These are phyloP conservation scores for Lasiodiplodia theobromae DNA, from an alignment of 2,329 filamentous ascomycete species.

Conservation along the genomic window DNA sequence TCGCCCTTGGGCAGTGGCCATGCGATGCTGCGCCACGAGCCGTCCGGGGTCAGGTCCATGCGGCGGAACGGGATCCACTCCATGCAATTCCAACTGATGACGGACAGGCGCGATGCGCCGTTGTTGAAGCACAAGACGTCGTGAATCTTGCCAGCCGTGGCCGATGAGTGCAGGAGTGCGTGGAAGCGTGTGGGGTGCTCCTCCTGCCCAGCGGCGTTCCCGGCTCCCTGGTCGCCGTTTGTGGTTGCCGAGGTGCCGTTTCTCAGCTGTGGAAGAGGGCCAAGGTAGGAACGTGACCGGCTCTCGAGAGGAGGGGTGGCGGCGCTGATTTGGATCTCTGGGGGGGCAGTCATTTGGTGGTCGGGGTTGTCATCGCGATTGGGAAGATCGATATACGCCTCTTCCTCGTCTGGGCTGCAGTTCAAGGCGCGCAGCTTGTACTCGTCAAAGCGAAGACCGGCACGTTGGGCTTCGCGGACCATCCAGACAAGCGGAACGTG, in stretches of 20 bases:
- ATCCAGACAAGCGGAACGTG: constrained; percentile 76
- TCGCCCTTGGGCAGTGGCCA: constrained; percentile 83
- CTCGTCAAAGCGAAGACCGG: constrained; percentile 74
- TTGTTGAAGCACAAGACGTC: constrained; percentile 73
- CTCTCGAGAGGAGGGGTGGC: constrained; percentile 30
- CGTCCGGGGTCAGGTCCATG: constrained; percentile 77
- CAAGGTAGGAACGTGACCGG: constrained; percentile 13
- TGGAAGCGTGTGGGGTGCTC: constrained; percentile 55
- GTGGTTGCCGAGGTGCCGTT: background rate
- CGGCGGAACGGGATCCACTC: constrained; percentile 81
- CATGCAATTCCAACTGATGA: constrained; percentile 77
- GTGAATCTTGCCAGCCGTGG: constrained; percentile 65
- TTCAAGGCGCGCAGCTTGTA: constrained; percentile 72
- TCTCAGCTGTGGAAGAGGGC: background rate
- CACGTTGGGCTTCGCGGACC: constrained; percentile 68
- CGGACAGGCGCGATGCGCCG: constrained; percentile 63
- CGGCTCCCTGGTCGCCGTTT: background rate
- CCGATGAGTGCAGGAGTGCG: constrained; percentile 64
- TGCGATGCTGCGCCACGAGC: constrained; percentile 78
- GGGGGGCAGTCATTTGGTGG: constrained; percentile 31
- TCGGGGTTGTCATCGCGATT: background rate
- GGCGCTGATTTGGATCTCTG: constrained; percentile 44
- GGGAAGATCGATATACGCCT: background rate
- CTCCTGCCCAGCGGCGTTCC: background rate
- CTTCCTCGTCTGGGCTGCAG: constrained; percentile 60